A percentile compares a stretch with the other conserved stretches of the same genome.
Evolutionary conservation across 805 yeast genomes (phyloP).

Genomic region (Candida cerambycidarum): DNA sequence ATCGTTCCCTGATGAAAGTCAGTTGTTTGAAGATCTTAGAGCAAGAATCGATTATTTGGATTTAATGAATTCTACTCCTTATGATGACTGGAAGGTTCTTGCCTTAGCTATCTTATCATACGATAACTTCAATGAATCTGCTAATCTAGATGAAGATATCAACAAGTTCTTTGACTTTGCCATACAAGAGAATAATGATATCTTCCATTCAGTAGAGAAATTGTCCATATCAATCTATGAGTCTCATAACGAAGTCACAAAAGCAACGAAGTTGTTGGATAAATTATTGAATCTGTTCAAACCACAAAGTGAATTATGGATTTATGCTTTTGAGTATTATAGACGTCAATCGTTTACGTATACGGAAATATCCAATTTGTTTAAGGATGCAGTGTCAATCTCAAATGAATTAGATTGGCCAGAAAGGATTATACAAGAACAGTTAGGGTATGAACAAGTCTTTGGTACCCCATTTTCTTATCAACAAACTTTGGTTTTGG

Average conservation of each 20-base stretch:
- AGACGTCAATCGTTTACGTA: slow-evolving; percentile 22
- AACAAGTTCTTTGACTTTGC: slow-evolving; percentile 24
- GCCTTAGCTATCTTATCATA: slow-evolving; percentile 24
- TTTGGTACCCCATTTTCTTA: slow-evolving; percentile 28
- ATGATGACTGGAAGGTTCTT: slow-evolving; percentile 34
- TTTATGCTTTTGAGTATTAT: slow-evolving; percentile 43
- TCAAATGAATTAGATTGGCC: slow-evolving; percentile 47
- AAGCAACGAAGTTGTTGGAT: slow-evolving; percentile 25
- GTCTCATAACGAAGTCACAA: slow-evolving; percentile 23
- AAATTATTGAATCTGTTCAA: slow-evolving; percentile 24
- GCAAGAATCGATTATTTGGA: slow-evolving; percentile 14
- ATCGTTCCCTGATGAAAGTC: slow-evolving; percentile 13
- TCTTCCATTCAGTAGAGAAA: slow-evolving; percentile 46
- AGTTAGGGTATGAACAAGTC: slow-evolving; percentile 35
- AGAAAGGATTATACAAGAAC: slow-evolving; percentile 47
- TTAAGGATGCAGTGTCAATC: slow-evolving; percentile 30
- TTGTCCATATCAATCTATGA: slow-evolving; percentile 35
- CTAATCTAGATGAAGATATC: slow-evolving; percentile 21
- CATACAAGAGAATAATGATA: slow-evolving; percentile 27
- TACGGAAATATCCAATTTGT: slow-evolving; percentile 23
- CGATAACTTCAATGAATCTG: slow-evolving; percentile 10
- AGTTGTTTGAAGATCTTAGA: slow-evolving; percentile 12
- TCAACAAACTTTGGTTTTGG: slow-evolving; percentile 21
- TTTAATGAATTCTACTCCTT: slow-evolving; percentile 17
- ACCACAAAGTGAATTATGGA: slow-evolving; percentile 48